phyloP scores from a whole-genome alignment of 2,329 filamentous ascomycete genomes.

The Cytospora mali region DNA sequence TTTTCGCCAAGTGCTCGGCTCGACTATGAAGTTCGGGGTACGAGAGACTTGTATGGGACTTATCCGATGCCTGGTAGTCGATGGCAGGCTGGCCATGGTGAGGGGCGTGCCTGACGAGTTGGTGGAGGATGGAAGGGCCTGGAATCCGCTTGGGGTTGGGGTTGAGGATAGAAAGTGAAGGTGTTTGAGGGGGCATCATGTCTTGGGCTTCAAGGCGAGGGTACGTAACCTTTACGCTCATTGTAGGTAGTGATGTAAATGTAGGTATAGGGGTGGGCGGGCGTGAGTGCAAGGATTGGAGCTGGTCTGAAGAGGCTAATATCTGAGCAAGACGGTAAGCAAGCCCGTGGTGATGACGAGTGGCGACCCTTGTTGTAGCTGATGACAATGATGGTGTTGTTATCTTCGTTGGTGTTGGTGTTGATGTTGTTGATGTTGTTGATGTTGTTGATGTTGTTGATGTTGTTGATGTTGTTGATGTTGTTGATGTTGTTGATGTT shows the following conservation, averaged over 20 bases:
- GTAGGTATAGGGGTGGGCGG: too few relatives aligned
- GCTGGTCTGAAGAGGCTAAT: conserved; percentile 3
- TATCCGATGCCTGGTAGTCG: conserved; percentile 61
- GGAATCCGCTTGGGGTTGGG: conserved; percentile 43
- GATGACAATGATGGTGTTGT: too few relatives aligned
- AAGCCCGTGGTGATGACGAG: neutral
- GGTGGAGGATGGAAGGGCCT: conserved; percentile 52
- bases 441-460: neutral
- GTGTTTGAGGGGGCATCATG: conserved; percentile 9
- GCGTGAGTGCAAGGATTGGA: neutral
- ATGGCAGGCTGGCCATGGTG: conserved; percentile 54
- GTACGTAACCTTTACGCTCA: conserved; percentile 11
- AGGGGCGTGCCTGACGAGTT: conserved; percentile 56
- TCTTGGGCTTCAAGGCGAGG: conserved; percentile 17
- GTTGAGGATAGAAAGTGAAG: conserved; percentile 50
- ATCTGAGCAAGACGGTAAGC: neutral
- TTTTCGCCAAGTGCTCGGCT: conserved; percentile 17
- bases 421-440: neutral
- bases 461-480: neutral
- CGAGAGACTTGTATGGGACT: conserved; percentile 51
- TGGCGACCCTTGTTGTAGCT: neutral
- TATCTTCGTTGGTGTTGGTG: neutral
- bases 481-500: neutral
- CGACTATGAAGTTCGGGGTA: conserved; percentile 63
- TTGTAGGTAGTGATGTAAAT: neutral